Evolutionary conservation across 1,284 basidiomycete genomes (phyloP).

Genomic region (Irpex lacteus): DNA sequence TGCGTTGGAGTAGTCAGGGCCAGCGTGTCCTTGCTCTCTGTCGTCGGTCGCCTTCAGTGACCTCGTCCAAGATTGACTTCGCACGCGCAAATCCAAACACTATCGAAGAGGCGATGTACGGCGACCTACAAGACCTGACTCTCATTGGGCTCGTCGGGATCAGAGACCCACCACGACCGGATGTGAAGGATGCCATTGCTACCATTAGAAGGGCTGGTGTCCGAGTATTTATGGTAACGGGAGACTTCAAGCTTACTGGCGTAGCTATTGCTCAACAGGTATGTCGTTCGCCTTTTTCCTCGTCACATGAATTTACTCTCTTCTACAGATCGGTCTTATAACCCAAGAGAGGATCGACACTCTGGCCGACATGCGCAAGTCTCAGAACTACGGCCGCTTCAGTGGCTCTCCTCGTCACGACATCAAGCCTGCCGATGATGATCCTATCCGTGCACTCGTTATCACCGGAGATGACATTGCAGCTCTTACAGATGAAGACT

Average conservation of each 20-base stretch:
- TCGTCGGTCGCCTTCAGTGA: slow-evolving; percentile 27
- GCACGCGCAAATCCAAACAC: slow-evolving; percentile 31
- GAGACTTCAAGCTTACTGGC: slow-evolving; percentile 54
- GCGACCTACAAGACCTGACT: slow-evolving; percentile 43
- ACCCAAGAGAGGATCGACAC: slow-evolving; percentile 43
- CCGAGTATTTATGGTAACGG: slow-evolving; percentile 71
- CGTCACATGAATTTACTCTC: slow-evolving; percentile 39
- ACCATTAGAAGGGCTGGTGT: slow-evolving; percentile 58
- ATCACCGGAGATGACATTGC: slow-evolving; percentile 52
- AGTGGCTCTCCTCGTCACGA: slow-evolving; percentile 23
- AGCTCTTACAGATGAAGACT: slow-evolving; percentile 42
- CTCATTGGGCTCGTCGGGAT: slow-evolving; percentile 64
- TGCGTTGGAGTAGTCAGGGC: slow-evolving; percentile 52
- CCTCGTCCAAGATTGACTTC: slow-evolving; percentile 23
- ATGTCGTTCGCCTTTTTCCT: slow-evolving; percentile 46
- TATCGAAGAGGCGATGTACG: slow-evolving; percentile 35
- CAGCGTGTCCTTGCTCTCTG: slow-evolving; percentile 59
- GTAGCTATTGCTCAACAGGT: slow-evolving; percentile 60
- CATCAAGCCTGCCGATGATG: slow-evolving; percentile 24
- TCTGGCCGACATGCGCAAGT: slow-evolving; percentile 33
- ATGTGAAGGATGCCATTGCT: slow-evolving; percentile 52
- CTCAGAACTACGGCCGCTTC: slow-evolving; percentile 13
- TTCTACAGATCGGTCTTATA: slow-evolving; percentile 58
- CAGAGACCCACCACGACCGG: slow-evolving; percentile 60
- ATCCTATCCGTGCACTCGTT: slow-evolving; percentile 38